A percentile compares a stretch with the other conserved stretches of the same genome.
These are phyloP conservation scores for Talaromyces borbonicus DNA, from an alignment of 495 filamentous ascomycete genomes.

Conservation along the genomic window DNA sequence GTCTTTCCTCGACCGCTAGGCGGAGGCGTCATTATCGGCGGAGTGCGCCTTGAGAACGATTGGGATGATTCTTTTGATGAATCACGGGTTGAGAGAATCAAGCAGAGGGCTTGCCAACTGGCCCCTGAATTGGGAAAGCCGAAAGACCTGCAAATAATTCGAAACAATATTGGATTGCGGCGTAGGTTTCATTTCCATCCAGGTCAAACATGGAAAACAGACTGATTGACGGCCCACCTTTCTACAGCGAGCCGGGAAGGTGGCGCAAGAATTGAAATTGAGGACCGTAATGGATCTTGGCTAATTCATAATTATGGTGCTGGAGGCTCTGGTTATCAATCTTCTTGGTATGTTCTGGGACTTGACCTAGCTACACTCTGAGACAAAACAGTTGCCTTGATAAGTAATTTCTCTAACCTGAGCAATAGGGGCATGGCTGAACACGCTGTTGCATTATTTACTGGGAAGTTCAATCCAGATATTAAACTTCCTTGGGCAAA, in stretches of 20 bases:
- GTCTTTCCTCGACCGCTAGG: slow-evolving; percentile 6
- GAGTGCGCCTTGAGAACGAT: background rate
- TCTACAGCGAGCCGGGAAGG: background rate
- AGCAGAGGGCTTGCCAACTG: slow-evolving; percentile 6
- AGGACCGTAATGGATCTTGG: slow-evolving; percentile 1
- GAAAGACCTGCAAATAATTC: slow-evolving; percentile 2
- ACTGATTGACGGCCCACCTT: background rate
- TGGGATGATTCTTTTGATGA: slow-evolving; percentile 4
- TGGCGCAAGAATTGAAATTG: slow-evolving; percentile 4
- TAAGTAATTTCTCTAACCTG: background rate
- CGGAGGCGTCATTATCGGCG: slow-evolving; percentile 5
- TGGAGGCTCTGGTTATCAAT: slow-evolving; percentile 7
- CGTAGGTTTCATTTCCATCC: background rate
- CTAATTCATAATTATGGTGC: slow-evolving; percentile 6
- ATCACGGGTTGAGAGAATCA: slow-evolving; percentile 1
- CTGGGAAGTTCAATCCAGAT: background rate
- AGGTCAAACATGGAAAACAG: background rate
- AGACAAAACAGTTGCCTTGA: background rate
- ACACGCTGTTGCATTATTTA: slow-evolving; percentile 3
- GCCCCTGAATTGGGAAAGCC: slow-evolving; percentile 5
- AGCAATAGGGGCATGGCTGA: slow-evolving; percentile 7
- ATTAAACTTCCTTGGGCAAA: background rate
- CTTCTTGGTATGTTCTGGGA: slow-evolving; percentile 5
- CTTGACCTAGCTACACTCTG: background rate
- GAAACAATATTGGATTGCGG: slow-evolving; percentile 3